Evolutionary conservation across 345 rosid species (phyloP).

Genomic region (Euphorbia lathyris): DNA sequence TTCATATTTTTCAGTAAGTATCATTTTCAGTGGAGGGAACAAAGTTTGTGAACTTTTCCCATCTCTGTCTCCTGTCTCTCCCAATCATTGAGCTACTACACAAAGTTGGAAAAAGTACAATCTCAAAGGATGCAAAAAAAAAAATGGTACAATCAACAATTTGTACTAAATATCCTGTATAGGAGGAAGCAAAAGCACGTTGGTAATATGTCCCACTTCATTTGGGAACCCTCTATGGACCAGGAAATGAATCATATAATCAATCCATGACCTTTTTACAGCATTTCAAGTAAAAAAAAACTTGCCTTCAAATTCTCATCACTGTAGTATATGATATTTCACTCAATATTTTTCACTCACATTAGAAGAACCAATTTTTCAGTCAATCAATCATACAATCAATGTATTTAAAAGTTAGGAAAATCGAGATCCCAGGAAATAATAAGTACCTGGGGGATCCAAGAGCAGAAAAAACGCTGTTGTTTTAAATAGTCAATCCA

Average conservation of each 20-base stretch:
- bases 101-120: background rate
- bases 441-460: constrained; percentile 25
- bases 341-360: constrained; percentile 25
- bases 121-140: constrained; percentile 8
- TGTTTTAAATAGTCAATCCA: constrained; percentile 13
- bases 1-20: background rate
- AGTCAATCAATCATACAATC: constrained; percentile 21
- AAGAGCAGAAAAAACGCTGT: constrained; percentile 15
- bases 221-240: background rate
- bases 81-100: background rate
- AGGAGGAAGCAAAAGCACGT: background rate
- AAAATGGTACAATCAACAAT: constrained; percentile 1
- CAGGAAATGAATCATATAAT: background rate
- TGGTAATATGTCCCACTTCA: background rate
- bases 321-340: constrained; percentile 3
- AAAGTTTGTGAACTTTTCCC: background rate
- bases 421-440: constrained; percentile 10
- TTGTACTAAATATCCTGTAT: background rate
- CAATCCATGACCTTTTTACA: background rate
- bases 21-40: background rate
- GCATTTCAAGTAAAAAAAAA: background rate
- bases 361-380: constrained; percentile 18
- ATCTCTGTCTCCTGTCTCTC: constrained; percentile 4
- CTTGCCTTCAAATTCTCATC: background rate
- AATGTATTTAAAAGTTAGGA: constrained; percentile 7